Percentiles rank a stretch among this genome's conserved stretches.
Evolutionary conservation across 2,329 filamentous ascomycete genomes (phyloP).

Genomic region (Fusarium chlamydosporum): DNA sequence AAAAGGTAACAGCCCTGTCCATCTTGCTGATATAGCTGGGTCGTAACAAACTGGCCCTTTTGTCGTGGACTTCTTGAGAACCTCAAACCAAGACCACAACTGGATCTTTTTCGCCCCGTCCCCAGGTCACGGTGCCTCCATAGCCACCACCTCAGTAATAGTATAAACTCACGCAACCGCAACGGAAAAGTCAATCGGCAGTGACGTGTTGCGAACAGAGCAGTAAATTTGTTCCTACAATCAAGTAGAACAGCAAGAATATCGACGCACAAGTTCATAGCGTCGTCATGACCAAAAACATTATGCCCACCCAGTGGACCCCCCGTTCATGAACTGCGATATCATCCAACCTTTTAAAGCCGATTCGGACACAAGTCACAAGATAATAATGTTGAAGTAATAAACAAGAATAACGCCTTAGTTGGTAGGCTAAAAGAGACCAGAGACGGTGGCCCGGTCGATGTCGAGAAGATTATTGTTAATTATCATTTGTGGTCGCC

Average conservation of each 20-base stretch:
- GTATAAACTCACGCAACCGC: conserved; percentile 11
- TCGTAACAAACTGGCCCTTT: conserved; percentile 12
- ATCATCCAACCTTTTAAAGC: conserved; percentile 44
- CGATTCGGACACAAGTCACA: conserved; percentile 37
- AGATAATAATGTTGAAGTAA: conserved; percentile 46
- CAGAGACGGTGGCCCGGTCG: conserved; percentile 24
- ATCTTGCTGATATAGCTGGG: conserved; percentile 22
- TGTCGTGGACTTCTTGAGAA: conserved; percentile 3
- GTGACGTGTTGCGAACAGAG: conserved; percentile 5
- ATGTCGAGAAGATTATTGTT: conserved; percentile 43
- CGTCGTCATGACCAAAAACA: conserved; percentile 50
- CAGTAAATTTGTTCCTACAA: conserved; percentile 9
- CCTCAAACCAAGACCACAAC: conserved; percentile 4
- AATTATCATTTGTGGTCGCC: conserved; percentile 47
- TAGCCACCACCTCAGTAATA: conserved; percentile 12
- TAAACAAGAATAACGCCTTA: conserved; percentile 46
- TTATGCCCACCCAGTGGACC: conserved; percentile 45
- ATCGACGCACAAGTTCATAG: conserved; percentile 49
- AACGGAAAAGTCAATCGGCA: conserved; percentile 20
- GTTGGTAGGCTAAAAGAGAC: conserved; percentile 21
- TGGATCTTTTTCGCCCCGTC: conserved; percentile 25
- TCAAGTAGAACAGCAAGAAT: conserved; percentile 20
- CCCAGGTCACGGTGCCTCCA: conserved; percentile 14
- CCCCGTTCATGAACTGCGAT: conserved; percentile 35
- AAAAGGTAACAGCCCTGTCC: conserved; percentile 21